These are phyloP conservation scores for Ganoderma sp. DNA, from an alignment of 1,284 basidiomycete genomes.

Conservation along the genomic window DNA sequence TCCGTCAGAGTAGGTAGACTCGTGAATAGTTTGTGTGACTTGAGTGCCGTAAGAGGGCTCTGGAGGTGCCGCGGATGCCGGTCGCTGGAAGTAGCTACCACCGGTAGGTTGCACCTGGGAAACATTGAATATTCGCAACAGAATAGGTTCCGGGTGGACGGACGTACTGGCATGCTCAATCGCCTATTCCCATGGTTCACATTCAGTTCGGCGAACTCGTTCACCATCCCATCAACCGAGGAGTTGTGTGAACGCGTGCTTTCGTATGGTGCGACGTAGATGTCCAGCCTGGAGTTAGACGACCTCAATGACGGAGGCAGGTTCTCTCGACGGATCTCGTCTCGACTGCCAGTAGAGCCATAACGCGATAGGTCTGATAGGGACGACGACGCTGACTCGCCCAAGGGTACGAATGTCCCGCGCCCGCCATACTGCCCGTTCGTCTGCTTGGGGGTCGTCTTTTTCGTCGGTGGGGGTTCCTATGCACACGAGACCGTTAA, in stretches of 20 bases:
- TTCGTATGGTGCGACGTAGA: constrained; percentile 79
- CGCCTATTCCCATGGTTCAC: constrained; percentile 56
- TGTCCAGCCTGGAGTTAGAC: constrained; percentile 65
- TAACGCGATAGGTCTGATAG: constrained; percentile 43
- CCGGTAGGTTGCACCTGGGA: constrained; percentile 5
- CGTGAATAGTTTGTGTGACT: constrained; percentile 37
- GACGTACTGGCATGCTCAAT: constrained; percentile 70
- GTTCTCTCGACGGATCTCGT: constrained; percentile 54
- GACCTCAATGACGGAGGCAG: constrained; percentile 63
- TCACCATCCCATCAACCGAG: constrained; percentile 57
- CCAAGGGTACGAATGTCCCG: constrained; percentile 71
- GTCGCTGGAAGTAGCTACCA: constrained; percentile 44
- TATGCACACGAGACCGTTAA: constrained; percentile 37
- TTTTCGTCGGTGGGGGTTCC: constrained; percentile 79
- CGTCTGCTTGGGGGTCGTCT: constrained; percentile 56
- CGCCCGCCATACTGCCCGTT: constrained; percentile 76
- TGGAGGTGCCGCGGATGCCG: constrained; percentile 47
- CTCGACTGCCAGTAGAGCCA: constrained; percentile 45
- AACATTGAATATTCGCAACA: too few species aligned
- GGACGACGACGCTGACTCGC: constrained; percentile 43
- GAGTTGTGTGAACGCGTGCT: constrained; percentile 37
- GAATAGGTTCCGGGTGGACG: neutral
- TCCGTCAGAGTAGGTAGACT: constrained; percentile 37
- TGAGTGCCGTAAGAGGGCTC: constrained; percentile 34
- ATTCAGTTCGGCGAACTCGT: constrained; percentile 70